Base-by-base conservation (phyloP, 148 eudicot genomes). In the Rhododendron ferrugineum region DNA sequence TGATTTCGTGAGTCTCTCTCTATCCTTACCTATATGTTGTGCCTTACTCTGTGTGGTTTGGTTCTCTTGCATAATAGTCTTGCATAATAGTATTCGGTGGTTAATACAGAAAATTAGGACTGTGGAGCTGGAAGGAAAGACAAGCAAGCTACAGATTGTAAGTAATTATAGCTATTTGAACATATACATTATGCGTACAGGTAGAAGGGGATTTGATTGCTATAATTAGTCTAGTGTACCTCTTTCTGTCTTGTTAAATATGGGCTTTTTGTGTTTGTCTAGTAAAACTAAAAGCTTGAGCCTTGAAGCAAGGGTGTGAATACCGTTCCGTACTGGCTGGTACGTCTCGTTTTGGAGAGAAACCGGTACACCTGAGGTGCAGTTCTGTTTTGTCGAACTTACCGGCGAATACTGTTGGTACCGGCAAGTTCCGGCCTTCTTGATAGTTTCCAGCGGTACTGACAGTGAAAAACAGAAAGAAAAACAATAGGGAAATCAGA, bases 81-180 rank as follows among this genome's bases (percentile, higher is more conserved):
- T 37, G 40, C 40, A 40, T 26, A 68, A 68, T 28, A 28, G 5
- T 11, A 50, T 78, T 75, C 16, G 26, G 70, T 28, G 89, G 82
- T 84, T 76, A 15, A 49, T 87, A 11, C 89, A 96, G 98, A 96
- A 96, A 94, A 96, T 96, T 84, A 89, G 98, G 88, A 94, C 98
- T 20, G 93, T 94, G 76, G 98, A 96, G 92, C 92, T 88, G 86
- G 98, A 96, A 68, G 94, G 94, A 36, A 96, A 94, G 94, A 94
- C 98, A 32, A 88, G 90, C 88, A 96, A 96, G 90, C 89, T 94
- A 82, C 98, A 96, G 89, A 96, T 96, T 90, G 98, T 96, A 88
- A 93, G 98, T 89, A 64, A 64, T 81, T n/a, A 28, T 7, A 32
- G 52, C 70, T 13, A 40, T 62, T 34, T 62, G 22, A 58, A 44